Percentiles rank a stretch among this genome's conserved stretches.
Conservation (phyloP, 345 rosid genomes). For the Moringa oleifera region DNA sequence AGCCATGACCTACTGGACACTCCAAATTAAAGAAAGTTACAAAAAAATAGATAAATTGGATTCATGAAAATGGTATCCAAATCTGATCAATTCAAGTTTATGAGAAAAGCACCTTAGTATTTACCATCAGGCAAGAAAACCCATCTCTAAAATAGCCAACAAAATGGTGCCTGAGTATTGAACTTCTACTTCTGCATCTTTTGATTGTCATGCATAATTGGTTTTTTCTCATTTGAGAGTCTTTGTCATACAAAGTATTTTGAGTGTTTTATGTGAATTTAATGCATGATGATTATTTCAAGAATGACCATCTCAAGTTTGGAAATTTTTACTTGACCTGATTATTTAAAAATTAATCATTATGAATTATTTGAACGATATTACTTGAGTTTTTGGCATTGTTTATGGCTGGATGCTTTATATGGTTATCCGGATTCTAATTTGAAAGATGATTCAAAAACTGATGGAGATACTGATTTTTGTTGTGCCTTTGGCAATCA, state of each 20-base stretch:
- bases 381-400: neutral
- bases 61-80: neutral
- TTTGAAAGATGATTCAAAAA: no score
- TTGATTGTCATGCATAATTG: neutral
- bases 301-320: neutral
- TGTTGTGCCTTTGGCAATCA: no score
- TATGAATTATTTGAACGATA: no score
- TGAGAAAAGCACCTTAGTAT: no score
- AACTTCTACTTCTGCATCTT: neutral
- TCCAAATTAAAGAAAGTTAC: no score
- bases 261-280: no score
- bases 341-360: no score
- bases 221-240: neutral
- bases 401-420: neutral
- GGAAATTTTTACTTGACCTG: neutral
- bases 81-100: no score
- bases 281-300: neutral
- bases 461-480: no score
- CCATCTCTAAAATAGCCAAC: neutral
- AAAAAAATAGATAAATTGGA: neutral
- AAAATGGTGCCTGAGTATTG: neutral
- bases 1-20: no score
- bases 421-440: no score
- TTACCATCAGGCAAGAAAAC: neutral
- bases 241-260: neutral